Percentiles rank a stretch among this genome's conserved stretches.
Evolutionary conservation across 768 basidiomycete genomes (phyloP).

Genomic region (Boletus pseudopeckii): DNA sequence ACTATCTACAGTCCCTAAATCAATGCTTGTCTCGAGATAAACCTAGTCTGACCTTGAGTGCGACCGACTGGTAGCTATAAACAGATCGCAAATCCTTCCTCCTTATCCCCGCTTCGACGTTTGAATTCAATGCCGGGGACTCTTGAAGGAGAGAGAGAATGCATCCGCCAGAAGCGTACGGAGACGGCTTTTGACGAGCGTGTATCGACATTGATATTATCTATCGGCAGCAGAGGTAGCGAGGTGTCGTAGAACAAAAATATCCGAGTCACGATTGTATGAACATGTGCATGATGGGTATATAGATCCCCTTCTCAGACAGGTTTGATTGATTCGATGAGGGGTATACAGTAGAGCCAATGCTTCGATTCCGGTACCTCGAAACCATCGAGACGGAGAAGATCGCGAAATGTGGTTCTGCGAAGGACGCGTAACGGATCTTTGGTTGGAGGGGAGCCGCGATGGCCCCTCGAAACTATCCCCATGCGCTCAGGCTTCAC

Average conservation of each 20-base stretch:
- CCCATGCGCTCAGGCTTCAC: too few relatives aligned
- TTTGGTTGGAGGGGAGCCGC: neutral
- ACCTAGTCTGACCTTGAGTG: neutral
- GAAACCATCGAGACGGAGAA: neutral
- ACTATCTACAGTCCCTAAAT: constrained; percentile 20
- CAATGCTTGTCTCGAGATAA: neutral
- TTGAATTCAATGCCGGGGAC: neutral
- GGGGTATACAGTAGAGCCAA: neutral
- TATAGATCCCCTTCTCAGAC: neutral
- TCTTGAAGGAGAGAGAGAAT: neutral
- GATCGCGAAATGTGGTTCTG: neutral
- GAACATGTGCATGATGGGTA: neutral
- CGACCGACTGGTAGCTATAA: neutral
- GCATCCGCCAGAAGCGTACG: neutral
- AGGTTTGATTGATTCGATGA: too few relatives aligned
- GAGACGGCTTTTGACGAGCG: neutral
- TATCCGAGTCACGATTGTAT: neutral
- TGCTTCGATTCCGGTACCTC: neutral
- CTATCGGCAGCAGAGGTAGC: neutral
- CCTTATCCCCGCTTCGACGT: neutral
- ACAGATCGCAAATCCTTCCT: neutral
- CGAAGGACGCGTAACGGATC: neutral
- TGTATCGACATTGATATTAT: too few relatives aligned
- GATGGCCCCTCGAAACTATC: neutral
- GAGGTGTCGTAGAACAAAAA: neutral